Evolutionary conservation across 495 filamentous ascomycete species (phyloP).

Genomic region (Parachaetomium inaequale): DNA sequence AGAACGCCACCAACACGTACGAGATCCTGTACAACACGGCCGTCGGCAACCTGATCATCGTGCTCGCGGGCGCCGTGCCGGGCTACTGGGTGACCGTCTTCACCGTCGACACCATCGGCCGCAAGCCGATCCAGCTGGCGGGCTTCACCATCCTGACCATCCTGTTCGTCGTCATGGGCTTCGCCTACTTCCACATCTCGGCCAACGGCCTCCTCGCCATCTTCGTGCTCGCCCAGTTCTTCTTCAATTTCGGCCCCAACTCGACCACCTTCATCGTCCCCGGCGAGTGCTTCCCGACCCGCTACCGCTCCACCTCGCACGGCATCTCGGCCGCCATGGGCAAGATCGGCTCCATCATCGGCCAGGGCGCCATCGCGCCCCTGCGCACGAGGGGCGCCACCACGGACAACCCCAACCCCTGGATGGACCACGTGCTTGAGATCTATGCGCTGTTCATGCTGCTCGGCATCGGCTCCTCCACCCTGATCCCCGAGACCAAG

Average conservation of each 20-base stretch:
- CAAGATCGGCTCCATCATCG: constrained; percentile 61
- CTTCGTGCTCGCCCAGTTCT: constrained; percentile 80
- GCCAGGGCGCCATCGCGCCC: constrained; percentile 51
- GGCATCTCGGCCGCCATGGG: constrained; percentile 69
- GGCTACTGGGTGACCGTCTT: constrained; percentile 75
- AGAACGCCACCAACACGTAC: constrained; percentile 54
- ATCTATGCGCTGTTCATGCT: constrained; percentile 82
- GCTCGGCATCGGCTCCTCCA: constrained; percentile 59
- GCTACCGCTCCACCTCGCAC: constrained; percentile 79
- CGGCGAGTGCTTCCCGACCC: constrained; percentile 85
- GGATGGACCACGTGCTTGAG: constrained; percentile 77
- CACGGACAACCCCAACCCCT: constrained; percentile 49
- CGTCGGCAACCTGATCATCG: constrained; percentile 69
- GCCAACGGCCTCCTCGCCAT: constrained; percentile 59
- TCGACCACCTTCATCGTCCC: constrained; percentile 88
- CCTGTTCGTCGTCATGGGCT: constrained; percentile 69
- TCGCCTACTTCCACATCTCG: constrained; percentile 56
- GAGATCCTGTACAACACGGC: constrained; percentile 64
- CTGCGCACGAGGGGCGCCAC: constrained; percentile 47
- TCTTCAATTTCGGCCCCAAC: constrained; percentile 70
- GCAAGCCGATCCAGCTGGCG: constrained; percentile 73
- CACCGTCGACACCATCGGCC: constrained; percentile 66
- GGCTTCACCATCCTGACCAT: constrained; percentile 72
- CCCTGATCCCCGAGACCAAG: constrained; percentile 74
- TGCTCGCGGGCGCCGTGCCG: constrained; percentile 70